Percentiles rank a stretch among this genome's conserved stretches.
phyloP scores from a whole-genome alignment of 257 asterid genomes.

The Nicotiana attenuata region DNA sequence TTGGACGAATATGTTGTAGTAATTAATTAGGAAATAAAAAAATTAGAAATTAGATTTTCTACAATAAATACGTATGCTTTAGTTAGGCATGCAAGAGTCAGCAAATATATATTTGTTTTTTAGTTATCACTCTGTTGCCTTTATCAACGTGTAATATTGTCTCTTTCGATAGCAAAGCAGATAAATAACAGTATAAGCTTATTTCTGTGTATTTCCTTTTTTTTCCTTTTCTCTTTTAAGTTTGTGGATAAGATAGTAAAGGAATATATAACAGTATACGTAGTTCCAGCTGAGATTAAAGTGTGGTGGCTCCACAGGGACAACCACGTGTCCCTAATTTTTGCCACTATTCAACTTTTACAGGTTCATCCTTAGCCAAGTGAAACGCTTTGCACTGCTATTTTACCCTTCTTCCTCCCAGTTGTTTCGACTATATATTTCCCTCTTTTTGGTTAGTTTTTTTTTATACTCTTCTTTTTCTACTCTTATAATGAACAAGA shows the following conservation, averaged over 20 bases:
- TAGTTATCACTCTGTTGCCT: neutral
- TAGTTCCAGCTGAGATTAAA: no score
- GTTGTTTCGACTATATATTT: neutral
- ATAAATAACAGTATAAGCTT: neutral
- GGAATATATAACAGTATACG: neutral
- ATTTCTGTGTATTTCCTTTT: neutral
- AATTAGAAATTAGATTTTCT: neutral
- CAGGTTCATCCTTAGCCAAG: no score
- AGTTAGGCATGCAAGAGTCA: neutral
- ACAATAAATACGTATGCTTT: neutral
- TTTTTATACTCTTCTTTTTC: no score
- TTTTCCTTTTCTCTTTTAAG: neutral
- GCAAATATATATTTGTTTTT: neutral
- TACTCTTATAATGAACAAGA: no score
- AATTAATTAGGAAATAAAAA: neutral
- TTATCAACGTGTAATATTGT: neutral
- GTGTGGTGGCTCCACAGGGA: neutral
- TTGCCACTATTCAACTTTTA: neutral
- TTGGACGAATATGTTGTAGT: neutral
- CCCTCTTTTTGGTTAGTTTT: neutral
- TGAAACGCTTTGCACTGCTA: neutral
- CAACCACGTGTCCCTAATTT: neutral
- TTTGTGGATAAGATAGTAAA: neutral
- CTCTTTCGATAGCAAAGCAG: neutral
- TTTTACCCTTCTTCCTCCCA: neutral